Conservation (phyloP, 768 basidiomycete species). For the Lepiota venenata region DNA sequence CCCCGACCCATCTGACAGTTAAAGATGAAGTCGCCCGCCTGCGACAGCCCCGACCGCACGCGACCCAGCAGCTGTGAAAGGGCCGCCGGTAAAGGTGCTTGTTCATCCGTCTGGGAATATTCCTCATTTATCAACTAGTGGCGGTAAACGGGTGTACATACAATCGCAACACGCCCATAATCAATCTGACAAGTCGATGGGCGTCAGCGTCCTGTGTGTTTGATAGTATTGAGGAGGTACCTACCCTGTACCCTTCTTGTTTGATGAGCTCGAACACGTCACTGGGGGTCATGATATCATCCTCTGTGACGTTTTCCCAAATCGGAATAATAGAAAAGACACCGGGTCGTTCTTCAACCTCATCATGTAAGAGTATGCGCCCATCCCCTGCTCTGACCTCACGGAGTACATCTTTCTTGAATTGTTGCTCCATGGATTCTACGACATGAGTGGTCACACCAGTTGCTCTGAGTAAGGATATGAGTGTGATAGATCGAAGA, state of each 20-base stretch:
- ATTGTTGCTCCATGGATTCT: conserved; percentile 83
- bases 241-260: conserved; percentile 73
- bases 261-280: conserved; percentile 77
- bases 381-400: conserved; percentile 75
- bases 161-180: conserved; percentile 88
- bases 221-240: conserved; percentile 15
- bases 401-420: conserved; percentile 84
- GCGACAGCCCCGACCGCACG: conserved; percentile 52
- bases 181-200: conserved; percentile 51
- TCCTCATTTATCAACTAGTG: not conserved
- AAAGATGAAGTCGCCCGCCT: conserved; percentile 80
- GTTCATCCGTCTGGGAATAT: conserved; percentile 83
- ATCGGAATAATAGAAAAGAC: conserved; percentile 88
- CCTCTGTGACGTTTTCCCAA: conserved; percentile 84
- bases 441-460: conserved; percentile 90
- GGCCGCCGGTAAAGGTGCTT: conserved; percentile 89
- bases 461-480: conserved; percentile 62
- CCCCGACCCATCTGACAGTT: conserved; percentile 97
- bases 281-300: conserved; percentile 84
- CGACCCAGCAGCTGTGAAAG: conserved; percentile 77
- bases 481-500: not conserved
- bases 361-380: conserved; percentile 89
- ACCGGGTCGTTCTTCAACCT: conserved; percentile 91
- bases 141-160: conserved; percentile 33
- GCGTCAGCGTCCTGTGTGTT: not conserved